These are phyloP conservation scores for Sporothrix brasiliensis DNA, from an alignment of 2,329 filamentous ascomycete genomes.

Conservation along the genomic window DNA sequence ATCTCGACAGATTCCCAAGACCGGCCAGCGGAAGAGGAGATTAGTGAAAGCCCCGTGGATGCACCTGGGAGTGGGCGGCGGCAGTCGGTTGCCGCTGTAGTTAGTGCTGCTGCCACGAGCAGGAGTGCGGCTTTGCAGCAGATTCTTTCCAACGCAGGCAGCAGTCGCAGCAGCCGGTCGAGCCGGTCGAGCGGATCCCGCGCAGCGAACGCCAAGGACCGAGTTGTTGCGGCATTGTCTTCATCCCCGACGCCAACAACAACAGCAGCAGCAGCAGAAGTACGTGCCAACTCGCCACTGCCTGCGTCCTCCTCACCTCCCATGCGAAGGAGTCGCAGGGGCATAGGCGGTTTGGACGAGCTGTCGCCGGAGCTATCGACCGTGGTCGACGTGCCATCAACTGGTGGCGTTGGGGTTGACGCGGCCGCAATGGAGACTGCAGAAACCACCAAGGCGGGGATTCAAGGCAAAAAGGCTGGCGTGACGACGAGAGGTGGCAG, in stretches of 20 bases:
- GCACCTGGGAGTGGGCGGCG: slow-evolving; percentile 60
- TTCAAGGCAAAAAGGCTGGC: not conserved
- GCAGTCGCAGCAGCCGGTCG: slow-evolving; percentile 33
- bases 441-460: not conserved
- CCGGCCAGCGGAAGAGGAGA: slow-evolving; percentile 46
- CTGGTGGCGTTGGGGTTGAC: not conserved
- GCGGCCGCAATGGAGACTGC: not conserved
- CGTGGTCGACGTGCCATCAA: slow-evolving; percentile 3
- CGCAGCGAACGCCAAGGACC: slow-evolving; percentile 16
- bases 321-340: not conserved
- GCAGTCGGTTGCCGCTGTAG: slow-evolving; percentile 43
- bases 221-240: slow-evolving; percentile 32
- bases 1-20: not conserved
- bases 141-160: slow-evolving; percentile 42
- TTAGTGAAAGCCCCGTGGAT: slow-evolving; percentile 57
- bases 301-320: slow-evolving; percentile 36
- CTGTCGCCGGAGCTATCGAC: slow-evolving; percentile 42
- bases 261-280: not conserved
- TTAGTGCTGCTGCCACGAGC: slow-evolving; percentile 44
- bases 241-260: slow-evolving; percentile 14
- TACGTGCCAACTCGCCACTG: not conserved
- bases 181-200: slow-evolving; percentile 14
- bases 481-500: not conserved
- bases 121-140: slow-evolving; percentile 47
- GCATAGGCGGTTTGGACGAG: slow-evolving; percentile 38